Base-by-base conservation (phyloP, 306 rosid species). In the Spatholobus suberectus region DNA sequence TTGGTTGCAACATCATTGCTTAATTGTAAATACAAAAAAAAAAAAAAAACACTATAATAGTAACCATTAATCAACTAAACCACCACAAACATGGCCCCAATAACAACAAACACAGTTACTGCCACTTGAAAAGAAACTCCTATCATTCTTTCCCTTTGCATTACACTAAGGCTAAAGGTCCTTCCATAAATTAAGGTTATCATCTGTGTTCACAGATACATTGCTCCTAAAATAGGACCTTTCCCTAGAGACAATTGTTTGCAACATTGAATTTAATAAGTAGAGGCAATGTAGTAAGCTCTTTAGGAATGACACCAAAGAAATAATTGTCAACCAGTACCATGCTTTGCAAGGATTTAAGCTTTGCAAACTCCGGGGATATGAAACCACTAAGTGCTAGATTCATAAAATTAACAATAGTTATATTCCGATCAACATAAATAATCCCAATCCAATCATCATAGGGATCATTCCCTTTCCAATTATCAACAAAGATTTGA, bases 391-490 rank as follows among this genome's bases (percentile, higher is more conserved):
- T 51, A 10, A 94, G 97, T 44, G 91, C 94, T 97, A 92, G 84
- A 61, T 83, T 92, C 93, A 87, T 87, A 83, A 92, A 92, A 85
- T 90, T 92, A 21, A 92, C 75, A n/a, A n/a, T n/a, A n/a, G n/a
- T n/a, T n/a, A n/a, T n/a, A n/a, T n/a, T n/a, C n/a, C n/a, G n/a
- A n/a, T n/a, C n/a, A n/a, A n/a, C n/a, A n/a, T n/a, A n/a, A n/a
- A n/a, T n/a, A n/a, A n/a, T n/a, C n/a, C n/a, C n/a, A n/a, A n/a
- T n/a, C n/a, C n/a, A n/a, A n/a, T n/a, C n/a, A n/a, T n/a, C n/a
- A n/a, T n/a, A n/a, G 2, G 97, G 94, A 70, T 92, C 83, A 82
- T 94, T 92, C 51, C 90, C 90, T 82, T 87, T 90, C 98, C 98
- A 94, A 80, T 73, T 80, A 77, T 84, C 87, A 0, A 92, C 94